phyloP scores from a whole-genome alignment of 805 yeast species.

The Cyberlindnera japonica region DNA sequence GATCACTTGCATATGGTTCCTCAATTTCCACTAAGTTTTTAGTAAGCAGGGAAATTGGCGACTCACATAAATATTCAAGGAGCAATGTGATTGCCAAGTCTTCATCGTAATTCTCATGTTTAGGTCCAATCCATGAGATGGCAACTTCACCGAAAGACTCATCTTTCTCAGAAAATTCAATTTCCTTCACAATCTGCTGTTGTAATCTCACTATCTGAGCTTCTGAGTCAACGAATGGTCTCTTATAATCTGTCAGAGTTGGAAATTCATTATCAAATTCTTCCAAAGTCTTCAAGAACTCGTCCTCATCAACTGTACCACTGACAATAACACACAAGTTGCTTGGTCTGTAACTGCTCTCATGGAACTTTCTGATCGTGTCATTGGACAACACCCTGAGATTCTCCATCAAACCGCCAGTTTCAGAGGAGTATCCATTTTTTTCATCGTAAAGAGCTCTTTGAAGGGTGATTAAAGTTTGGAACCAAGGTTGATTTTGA shows the following conservation, averaged over 20 bases:
- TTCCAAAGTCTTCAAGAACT: constrained; percentile 56
- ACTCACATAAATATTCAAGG: constrained; percentile 69
- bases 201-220: constrained; percentile 33
- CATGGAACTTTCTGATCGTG: constrained; percentile 74
- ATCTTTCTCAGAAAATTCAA: constrained; percentile 86
- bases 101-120: constrained; percentile 43
- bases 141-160: constrained; percentile 76
- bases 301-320: constrained; percentile 81
- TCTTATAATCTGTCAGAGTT: constrained; percentile 26
- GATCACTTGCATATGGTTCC: constrained; percentile 73
- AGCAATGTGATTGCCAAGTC: constrained; percentile 71
- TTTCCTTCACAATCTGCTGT: constrained; percentile 40
- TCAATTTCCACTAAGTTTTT: constrained; percentile 73
- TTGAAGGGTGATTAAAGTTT: constrained; percentile 55
- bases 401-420: constrained; percentile 85
- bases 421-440: constrained; percentile 88
- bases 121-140: constrained; percentile 82
- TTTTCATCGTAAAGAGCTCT: constrained; percentile 48
- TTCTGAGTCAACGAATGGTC: constrained; percentile 80
- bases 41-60: constrained; percentile 72
- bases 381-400: constrained; percentile 70
- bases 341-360: constrained; percentile 68
- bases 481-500: constrained; percentile 72
- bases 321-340: constrained; percentile 78
- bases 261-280: constrained; percentile 60